Evolutionary conservation across 768 basidiomycete genomes (phyloP).

Genomic region (Russula sp.): DNA sequence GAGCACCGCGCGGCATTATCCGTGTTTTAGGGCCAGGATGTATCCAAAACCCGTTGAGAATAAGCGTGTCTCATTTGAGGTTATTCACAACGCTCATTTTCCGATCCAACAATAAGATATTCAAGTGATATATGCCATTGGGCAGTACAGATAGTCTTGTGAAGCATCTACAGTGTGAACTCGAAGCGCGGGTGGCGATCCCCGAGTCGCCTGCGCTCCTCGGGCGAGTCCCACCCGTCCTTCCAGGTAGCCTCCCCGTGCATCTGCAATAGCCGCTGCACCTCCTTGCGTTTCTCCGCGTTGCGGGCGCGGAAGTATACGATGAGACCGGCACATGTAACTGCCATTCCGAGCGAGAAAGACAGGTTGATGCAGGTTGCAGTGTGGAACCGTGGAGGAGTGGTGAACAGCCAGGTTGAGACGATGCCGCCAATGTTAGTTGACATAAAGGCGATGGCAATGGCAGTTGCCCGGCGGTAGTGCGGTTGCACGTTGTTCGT

Average conservation of each 20-base stretch:
- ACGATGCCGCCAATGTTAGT: slow-evolving; percentile 23
- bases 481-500: slow-evolving; percentile 32
- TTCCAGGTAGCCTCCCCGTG: slow-evolving; percentile 3
- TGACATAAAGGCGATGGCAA: slow-evolving; percentile 27
- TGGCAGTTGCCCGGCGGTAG: slow-evolving; percentile 30
- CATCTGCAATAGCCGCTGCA: not conserved
- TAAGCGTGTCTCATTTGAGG: too few relatives aligned
- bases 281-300: slow-evolving; percentile 9
- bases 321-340: not conserved
- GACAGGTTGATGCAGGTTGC: slow-evolving; percentile 20
- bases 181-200: slow-evolving; percentile 24
- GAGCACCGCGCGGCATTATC: too few relatives aligned
- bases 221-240: slow-evolving; percentile 19
- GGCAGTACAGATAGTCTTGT: not conserved
- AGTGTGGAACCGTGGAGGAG: slow-evolving; percentile 18
- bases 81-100: not conserved
- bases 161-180: slow-evolving; percentile 12
- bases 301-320: slow-evolving; percentile 15
- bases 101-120: not conserved
- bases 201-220: slow-evolving; percentile 18
- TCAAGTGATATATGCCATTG: too few relatives aligned
- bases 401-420: slow-evolving; percentile 19
- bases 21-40: too few relatives aligned
- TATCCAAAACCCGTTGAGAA: too few relatives aligned
- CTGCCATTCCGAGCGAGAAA: slow-evolving; percentile 11